A percentile compares a stretch with the other conserved stretches of the same genome.
phyloP scores from a whole-genome alignment of 768 basidiomycete genomes.

The Dacryopinax primogenitus region DNA sequence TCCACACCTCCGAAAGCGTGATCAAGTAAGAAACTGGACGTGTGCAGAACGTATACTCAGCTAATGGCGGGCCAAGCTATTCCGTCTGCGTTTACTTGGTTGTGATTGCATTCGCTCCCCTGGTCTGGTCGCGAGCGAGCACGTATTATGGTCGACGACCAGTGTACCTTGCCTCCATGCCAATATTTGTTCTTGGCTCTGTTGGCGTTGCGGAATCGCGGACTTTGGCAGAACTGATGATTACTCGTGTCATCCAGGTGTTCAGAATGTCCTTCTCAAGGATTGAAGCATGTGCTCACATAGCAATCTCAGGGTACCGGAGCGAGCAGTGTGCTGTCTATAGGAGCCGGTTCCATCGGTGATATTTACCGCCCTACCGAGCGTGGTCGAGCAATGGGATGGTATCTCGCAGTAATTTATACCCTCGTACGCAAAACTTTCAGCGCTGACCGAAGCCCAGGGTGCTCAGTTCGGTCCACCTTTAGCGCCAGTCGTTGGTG shows the following conservation, averaged over 20 bases:
- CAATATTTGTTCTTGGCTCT: neutral
- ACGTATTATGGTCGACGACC: neutral
- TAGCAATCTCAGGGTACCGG: neutral
- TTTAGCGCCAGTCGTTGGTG: neutral
- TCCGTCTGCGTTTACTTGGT: neutral
- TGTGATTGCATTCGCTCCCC: neutral
- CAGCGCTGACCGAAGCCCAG: too few species aligned
- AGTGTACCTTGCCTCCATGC: neutral
- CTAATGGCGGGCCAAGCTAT: neutral
- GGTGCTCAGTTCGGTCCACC: neutral
- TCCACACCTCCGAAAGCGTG: neutral
- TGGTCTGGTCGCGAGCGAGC: neutral
- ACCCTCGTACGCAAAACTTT: neutral
- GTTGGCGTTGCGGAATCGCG: neutral
- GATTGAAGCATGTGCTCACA: neutral
- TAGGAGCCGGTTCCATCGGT: neutral
- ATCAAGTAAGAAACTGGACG: neutral
- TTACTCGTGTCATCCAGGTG: neutral
- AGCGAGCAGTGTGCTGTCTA: neutral
- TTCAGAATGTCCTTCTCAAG: neutral
- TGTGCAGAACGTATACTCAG: neutral
- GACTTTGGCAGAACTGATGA: neutral
- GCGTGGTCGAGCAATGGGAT: neutral
- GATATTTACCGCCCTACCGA: neutral
- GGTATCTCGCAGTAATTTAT: neutral